These are phyloP conservation scores for Vanrija humicola DNA, from an alignment of 1,284 basidiomycete genomes.

Conservation along the genomic window DNA sequence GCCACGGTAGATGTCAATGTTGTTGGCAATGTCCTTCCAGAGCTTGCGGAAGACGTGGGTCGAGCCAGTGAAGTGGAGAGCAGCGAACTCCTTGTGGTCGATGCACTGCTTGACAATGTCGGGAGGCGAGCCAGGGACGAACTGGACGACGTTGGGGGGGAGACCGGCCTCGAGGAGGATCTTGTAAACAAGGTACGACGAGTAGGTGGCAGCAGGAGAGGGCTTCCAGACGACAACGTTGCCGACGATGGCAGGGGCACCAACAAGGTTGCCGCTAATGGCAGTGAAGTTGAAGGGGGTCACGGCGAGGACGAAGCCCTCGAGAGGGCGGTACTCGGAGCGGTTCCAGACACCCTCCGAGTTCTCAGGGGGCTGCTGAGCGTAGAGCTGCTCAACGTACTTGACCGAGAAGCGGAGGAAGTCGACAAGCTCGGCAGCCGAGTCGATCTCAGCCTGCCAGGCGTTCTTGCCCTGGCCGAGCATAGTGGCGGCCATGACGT, in stretches of 20 bases:
- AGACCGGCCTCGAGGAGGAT: constrained; percentile 92
- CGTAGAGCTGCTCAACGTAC: constrained; percentile 91
- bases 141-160: constrained; percentile 93
- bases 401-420: constrained; percentile 97
- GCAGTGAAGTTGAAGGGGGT: constrained; percentile 99
- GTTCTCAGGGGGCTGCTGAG: constrained; percentile 84
- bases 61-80: constrained; percentile 94
- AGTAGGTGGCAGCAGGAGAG: constrained; percentile 89
- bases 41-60: constrained; percentile 90
- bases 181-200: constrained; percentile 89
- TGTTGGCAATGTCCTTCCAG: constrained; percentile 91
- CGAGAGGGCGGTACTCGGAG: constrained; percentile 89
- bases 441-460: constrained; percentile 99
- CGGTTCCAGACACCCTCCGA: constrained; percentile 91
- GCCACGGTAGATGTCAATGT: constrained; percentile 76
- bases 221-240: constrained; percentile 98
- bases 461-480: constrained; percentile 98
- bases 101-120: constrained; percentile 79
- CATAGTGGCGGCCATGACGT: constrained; percentile 94
- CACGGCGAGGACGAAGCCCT: constrained; percentile 95
- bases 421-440: constrained; percentile 91
- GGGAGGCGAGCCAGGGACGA: constrained; percentile 80
- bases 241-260: constrained; percentile 86
- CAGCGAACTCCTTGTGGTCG: constrained; percentile 74
- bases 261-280: constrained; percentile 83